A percentile compares a stretch with the other conserved stretches of the same genome.
phyloP scores from a whole-genome alignment of 148 eudicot species.

The Silene latifolia region DNA sequence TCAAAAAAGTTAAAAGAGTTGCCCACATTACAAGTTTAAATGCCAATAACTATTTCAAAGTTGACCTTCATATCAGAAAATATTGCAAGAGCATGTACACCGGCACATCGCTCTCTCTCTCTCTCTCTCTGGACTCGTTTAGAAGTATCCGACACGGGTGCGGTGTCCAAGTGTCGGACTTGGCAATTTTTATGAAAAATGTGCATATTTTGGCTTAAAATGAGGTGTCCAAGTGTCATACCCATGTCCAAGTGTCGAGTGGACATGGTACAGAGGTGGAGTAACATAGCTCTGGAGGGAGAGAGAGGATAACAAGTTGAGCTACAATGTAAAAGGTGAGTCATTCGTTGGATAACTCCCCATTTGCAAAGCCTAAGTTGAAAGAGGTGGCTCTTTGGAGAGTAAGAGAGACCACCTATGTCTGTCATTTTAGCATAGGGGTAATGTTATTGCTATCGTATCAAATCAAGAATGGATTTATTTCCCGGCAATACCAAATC shows the following conservation, averaged over 20 bases:
- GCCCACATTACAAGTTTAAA: neutral
- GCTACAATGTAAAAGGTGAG: neutral
- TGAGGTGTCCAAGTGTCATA: too few species aligned
- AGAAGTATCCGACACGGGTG: too few species aligned
- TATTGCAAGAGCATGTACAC: neutral
- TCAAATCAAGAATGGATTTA: neutral
- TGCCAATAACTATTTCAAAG: neutral
- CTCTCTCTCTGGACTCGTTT: neutral
- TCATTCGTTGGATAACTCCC: neutral
- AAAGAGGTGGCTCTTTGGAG: neutral
- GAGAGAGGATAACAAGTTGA: too few species aligned
- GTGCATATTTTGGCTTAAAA: too few species aligned
- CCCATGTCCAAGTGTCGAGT: too few species aligned
- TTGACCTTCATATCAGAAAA: neutral
- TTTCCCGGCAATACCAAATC: neutral
- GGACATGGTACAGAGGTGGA: too few species aligned
- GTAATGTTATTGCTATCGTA: neutral
- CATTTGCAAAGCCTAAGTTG: neutral
- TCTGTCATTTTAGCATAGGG: too few species aligned
- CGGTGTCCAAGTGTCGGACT: too few species aligned
- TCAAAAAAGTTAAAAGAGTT: neutral
- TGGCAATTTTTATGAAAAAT: too few species aligned
- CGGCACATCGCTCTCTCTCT: neutral
- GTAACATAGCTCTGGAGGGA: neutral
- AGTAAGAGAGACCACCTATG: neutral